phyloP scores from a whole-genome alignment of 768 basidiomycete species.

The Cantharellus anzutake region DNA sequence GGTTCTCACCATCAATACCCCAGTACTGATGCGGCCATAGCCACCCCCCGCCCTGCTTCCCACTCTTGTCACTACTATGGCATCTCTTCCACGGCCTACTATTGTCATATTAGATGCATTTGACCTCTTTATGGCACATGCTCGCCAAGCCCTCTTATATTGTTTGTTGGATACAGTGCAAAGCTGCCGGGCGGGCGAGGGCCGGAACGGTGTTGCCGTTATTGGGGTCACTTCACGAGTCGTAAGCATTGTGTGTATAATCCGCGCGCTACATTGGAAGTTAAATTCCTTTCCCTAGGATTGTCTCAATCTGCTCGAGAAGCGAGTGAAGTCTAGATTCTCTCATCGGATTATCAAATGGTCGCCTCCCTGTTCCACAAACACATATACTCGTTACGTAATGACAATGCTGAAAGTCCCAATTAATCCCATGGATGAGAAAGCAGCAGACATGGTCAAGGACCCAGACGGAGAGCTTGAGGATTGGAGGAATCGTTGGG shows the following conservation, averaged over 20 bases:
- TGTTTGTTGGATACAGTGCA: slow-evolving; percentile 92
- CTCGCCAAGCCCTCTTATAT: slow-evolving; percentile 83
- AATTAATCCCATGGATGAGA: slow-evolving; percentile 9
- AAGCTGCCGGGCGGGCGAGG: slow-evolving; percentile 43
- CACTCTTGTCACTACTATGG: slow-evolving; percentile 52
- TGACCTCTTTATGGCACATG: slow-evolving; percentile 82
- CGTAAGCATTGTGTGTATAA: slow-evolving; percentile 11
- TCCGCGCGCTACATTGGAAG: not conserved
- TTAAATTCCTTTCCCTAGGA: slow-evolving; percentile 23
- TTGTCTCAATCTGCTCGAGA: slow-evolving; percentile 76
- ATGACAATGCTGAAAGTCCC: slow-evolving; percentile 26
- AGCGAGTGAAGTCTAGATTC: slow-evolving; percentile 93
- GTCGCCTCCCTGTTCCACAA: slow-evolving; percentile 33
- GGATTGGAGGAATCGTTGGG: slow-evolving; percentile 53
- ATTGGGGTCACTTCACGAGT: slow-evolving; percentile 74
- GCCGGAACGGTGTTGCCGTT: slow-evolving; percentile 56
- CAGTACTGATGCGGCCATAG: slow-evolving; percentile 21
- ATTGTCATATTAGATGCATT: slow-evolving; percentile 80
- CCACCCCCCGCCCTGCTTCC: slow-evolving; percentile 48
- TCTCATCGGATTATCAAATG: slow-evolving; percentile 79
- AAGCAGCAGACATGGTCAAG: not conserved
- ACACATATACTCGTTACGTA: slow-evolving; percentile 33
- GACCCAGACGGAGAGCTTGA: slow-evolving; percentile 10
- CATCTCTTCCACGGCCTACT: slow-evolving; percentile 61
- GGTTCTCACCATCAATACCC: slow-evolving; percentile 4